Evolutionary conservation across 2,329 filamentous ascomycete genomes (phyloP).

Genomic region (Myriosclerotinia scirpicola): DNA sequence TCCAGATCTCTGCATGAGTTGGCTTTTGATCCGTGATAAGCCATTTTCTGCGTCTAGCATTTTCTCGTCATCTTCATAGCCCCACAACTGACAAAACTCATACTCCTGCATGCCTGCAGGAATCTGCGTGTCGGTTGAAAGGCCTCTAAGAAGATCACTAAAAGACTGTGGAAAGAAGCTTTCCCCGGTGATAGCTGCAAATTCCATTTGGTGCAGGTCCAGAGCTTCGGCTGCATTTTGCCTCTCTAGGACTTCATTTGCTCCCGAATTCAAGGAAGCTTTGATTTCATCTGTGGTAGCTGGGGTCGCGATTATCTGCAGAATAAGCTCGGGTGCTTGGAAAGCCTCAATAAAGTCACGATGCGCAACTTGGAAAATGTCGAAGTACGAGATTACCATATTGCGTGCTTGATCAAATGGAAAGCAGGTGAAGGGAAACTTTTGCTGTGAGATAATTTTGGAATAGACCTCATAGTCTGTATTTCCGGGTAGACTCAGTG

Average conservation of each 20-base stretch:
- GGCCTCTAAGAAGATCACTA: neutral
- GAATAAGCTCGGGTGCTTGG: neutral
- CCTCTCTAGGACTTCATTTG: neutral
- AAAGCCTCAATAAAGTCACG: neutral
- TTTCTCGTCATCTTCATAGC: neutral
- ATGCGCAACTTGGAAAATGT: neutral
- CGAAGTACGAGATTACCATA: neutral
- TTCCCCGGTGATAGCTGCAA: neutral
- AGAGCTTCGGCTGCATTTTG: neutral
- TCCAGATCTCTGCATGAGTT: neutral
- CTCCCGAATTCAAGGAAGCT: neutral
- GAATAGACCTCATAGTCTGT: slow-evolving; percentile 8
- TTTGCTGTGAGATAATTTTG: neutral
- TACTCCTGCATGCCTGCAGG: neutral
- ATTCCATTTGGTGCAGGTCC: neutral
- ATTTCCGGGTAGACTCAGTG: neutral
- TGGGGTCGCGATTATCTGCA: neutral
- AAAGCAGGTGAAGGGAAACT: neutral
- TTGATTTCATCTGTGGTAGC: neutral
- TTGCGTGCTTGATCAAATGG: neutral
- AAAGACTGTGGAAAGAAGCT: neutral
- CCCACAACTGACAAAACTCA: neutral
- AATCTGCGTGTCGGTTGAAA: neutral
- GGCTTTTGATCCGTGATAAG: neutral
- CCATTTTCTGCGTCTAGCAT: neutral